Evolutionary conservation across 2,329 filamentous ascomycete genomes (phyloP), one percentile per base, ranked within the genome.

Genomic region (Delphinella strobiligena): DNA sequence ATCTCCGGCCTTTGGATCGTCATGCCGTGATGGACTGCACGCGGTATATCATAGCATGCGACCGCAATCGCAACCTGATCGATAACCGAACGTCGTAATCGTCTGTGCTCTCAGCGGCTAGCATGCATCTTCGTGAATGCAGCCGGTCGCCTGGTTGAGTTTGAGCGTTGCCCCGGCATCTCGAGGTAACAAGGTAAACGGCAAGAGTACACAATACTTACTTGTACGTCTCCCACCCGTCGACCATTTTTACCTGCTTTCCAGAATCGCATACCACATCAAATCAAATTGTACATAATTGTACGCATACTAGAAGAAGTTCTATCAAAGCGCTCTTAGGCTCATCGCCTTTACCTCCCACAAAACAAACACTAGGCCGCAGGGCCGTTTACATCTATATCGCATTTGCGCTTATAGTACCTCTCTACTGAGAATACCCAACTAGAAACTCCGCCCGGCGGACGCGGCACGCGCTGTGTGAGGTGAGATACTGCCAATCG

Each of bases 381-480:
- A 36, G 31, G 39, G 39, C 39, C 39, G 29, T 33, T 35, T 36
- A 37, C 27, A 37, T 22, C 2, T 30, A 27, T 30, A 24, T 4
- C 22, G 12, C 24, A 36, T 24, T 24, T 36, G 35, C 33, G 38
- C 32, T 35, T 27, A 29, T 34, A 32, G 15, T 29, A 27, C 19
- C 39, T 33, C 22, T 33, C 39, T 16, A 19, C 39, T 41, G 39
- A 41, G 18, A 34, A 37, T 18, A n/a, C n/a, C n/a, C n/a, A n/a
- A n/a, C 27, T 30, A 32, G 16, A 36, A 41, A 41, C 22, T 22
- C 59, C 62, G 78, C 80, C 82, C 80, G 80, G 80, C 80, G 76
- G 74, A 72, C 59, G 75, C 78, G 77, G 79, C 78, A 83, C 81
- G 79, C 78, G 73, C 78, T 85, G 80, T 79, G 80, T 79, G 80